These are phyloP conservation scores for Phytophthora multivora DNA, from an alignment of 352 stramenopile species.

Conservation along the genomic window DNA sequence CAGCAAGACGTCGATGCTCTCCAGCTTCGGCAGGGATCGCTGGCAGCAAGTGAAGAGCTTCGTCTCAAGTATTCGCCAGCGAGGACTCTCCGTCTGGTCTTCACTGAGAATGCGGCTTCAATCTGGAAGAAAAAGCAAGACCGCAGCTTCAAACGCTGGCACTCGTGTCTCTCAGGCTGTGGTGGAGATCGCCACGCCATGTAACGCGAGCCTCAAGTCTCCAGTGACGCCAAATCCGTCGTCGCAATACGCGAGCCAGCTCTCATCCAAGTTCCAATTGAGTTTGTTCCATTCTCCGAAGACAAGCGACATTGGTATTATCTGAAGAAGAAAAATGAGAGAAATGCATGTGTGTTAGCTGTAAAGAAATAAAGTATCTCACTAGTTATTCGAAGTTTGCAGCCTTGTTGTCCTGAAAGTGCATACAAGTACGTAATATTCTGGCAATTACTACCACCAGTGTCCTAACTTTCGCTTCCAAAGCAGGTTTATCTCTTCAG, in stretches of 20 bases:
- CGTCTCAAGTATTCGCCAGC: conserved; percentile 7
- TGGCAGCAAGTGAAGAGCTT: conserved; percentile 21
- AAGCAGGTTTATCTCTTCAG: conserved; percentile 50
- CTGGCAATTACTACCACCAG: no score
- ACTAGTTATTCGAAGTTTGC: no score
- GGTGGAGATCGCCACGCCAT: conserved; percentile 27
- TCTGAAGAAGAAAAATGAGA: not conserved
- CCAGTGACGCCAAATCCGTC: conserved; percentile 15
- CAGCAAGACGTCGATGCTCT: conserved; percentile 18
- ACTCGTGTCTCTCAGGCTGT: conserved; percentile 9
- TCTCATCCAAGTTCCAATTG: conserved; percentile 32
- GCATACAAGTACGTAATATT: no score
- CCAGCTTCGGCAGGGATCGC: conserved; percentile 7
- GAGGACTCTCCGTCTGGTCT: conserved; percentile 3
- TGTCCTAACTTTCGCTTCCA: not conserved
- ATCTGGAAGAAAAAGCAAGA: not conserved
- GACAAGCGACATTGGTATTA: conserved; percentile 25
- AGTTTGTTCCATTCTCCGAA: conserved; percentile 21
- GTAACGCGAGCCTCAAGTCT: not conserved
- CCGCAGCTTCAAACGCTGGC: not conserved
- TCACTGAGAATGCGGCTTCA: conserved; percentile 12
- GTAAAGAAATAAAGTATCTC: not conserved
- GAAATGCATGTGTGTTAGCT: not conserved
- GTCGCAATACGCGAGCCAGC: conserved; percentile 14
- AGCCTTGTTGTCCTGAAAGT: no score